Conservation (phyloP, 164 flowering plant species). For the Piper longum region DNA sequence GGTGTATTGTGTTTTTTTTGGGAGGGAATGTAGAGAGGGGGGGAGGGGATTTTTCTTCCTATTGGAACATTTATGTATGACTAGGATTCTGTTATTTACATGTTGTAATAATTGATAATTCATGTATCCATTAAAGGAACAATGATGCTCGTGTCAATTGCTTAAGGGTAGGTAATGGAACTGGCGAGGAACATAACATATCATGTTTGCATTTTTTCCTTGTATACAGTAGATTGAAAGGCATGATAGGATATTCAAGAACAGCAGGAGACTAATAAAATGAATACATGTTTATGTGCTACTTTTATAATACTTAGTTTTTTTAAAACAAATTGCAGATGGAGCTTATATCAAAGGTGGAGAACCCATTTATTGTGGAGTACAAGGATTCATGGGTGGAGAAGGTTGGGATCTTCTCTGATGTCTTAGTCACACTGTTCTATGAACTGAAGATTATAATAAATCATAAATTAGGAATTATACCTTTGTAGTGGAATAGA, state of each 20-base stretch:
- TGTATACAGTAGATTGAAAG: background rate
- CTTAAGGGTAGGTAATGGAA: too few species aligned
- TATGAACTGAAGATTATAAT: background rate
- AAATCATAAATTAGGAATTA: background rate
- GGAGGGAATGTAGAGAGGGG: background rate
- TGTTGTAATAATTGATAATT: too few species aligned
- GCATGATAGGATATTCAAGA: background rate
- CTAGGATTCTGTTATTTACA: too few species aligned
- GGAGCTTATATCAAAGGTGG: constrained; percentile 85
- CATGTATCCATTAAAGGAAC: too few species aligned
- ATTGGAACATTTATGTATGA: too few species aligned
- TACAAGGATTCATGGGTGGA: constrained; percentile 99
- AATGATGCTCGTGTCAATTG: too few species aligned
- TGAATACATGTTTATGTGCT: background rate
- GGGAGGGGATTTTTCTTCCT: background rate
- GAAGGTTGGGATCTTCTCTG: constrained; percentile 35
- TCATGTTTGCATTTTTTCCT: too few species aligned
- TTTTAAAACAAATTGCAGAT: constrained; percentile 44
- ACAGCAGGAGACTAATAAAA: background rate
- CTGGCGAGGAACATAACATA: too few species aligned
- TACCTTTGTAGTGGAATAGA: background rate
- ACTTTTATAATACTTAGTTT: background rate
- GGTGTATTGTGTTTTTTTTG: background rate
- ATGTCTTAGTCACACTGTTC: background rate
- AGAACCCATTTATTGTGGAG: constrained; percentile 87